phyloP scores from a whole-genome alignment of 805 yeast species.

The Candida pseudoglaebosa region DNA sequence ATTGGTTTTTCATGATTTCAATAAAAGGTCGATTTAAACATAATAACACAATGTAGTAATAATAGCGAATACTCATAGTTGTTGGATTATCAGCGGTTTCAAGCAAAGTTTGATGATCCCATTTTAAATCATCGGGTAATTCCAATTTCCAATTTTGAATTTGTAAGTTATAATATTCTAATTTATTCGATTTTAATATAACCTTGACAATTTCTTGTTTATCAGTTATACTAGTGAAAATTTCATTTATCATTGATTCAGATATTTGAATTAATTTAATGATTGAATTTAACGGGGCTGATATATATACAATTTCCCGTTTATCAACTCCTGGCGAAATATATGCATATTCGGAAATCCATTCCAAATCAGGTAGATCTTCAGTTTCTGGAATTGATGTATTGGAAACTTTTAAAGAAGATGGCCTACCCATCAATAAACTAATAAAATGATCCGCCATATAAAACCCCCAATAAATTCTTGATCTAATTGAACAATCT shows the following conservation, averaged over 20 bases:
- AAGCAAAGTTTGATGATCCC: slow-evolving; percentile 42
- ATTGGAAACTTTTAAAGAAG: slow-evolving; percentile 49
- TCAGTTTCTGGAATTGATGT: slow-evolving; percentile 59
- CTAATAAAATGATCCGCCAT: slow-evolving; percentile 63
- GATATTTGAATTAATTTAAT: slow-evolving; percentile 41
- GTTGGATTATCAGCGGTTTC: slow-evolving; percentile 51
- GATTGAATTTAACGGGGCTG: slow-evolving; percentile 40
- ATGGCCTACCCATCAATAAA: slow-evolving; percentile 55
- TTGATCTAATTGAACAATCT: slow-evolving; percentile 52
- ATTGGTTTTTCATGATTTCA: slow-evolving; percentile 26
- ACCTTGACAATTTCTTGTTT: slow-evolving; percentile 39
- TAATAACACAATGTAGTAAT: slow-evolving; percentile 54
- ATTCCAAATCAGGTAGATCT: slow-evolving; percentile 56
- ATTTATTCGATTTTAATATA: slow-evolving; percentile 33
- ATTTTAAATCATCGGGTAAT: slow-evolving; percentile 46
- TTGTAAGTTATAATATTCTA: slow-evolving; percentile 44
- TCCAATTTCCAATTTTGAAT: slow-evolving; percentile 49
- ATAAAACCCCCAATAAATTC: slow-evolving; percentile 67
- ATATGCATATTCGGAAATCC: slow-evolving; percentile 56
- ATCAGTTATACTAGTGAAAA: slow-evolving; percentile 33
- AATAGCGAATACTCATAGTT: slow-evolving; percentile 47
- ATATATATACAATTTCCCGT: slow-evolving; percentile 28
- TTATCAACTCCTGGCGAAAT: slow-evolving; percentile 13
- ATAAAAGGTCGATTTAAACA: slow-evolving; percentile 61
- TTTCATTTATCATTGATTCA: slow-evolving; percentile 42